Base-by-base conservation (phyloP, 2,329 filamentous ascomycete genomes). In the Rosellinia necatrix region DNA sequence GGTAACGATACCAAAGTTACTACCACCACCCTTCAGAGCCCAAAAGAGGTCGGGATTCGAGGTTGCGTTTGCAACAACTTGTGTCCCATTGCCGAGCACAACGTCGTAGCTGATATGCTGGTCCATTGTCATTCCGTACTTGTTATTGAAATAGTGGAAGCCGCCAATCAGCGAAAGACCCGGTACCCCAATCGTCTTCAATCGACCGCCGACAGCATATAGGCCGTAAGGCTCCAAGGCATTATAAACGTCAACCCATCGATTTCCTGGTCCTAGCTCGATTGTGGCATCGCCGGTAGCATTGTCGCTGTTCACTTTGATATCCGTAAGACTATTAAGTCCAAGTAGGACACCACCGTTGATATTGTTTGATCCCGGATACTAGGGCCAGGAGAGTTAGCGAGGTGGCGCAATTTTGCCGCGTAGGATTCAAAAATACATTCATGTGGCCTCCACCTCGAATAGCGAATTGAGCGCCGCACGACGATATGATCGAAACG, bases 101-200 rank as follows among this genome's bases (percentile, higher is more conserved):
- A 69, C 32, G 17, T 64, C 60, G 42, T 64, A 68, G 32, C 55
- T 65, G 19, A 63, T 25, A 1, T 66, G 49, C 46, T 66, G 67
- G 49, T 69, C 66, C 56, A 64, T 66, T 10, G 58, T 56, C 49
- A 66, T 64, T 7, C 69, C 66, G 38, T 61, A 63, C 52, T 68
- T 67, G 49, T 66, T 67, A 21, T 60, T 60, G 47, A 70, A 64
- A 46, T 66, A 71, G 32, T 61, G 60, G 13, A 69, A 59, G 0
- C 70, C 70, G 7, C 70, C 70, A 24, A 70, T 65, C 3, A 70
- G 46, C 4, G 61, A 61, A 3, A 71, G 62, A 4, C 69, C 70
- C 6, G 65, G 60, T 2, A 71, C 66, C 4, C 69, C 70, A 15
- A 71, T 67, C 0, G 52, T 60, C 24, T 65, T 64, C 22, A 68